phyloP scores from a whole-genome alignment of 768 basidiomycete species.

The Pisolithus microcarpus region DNA sequence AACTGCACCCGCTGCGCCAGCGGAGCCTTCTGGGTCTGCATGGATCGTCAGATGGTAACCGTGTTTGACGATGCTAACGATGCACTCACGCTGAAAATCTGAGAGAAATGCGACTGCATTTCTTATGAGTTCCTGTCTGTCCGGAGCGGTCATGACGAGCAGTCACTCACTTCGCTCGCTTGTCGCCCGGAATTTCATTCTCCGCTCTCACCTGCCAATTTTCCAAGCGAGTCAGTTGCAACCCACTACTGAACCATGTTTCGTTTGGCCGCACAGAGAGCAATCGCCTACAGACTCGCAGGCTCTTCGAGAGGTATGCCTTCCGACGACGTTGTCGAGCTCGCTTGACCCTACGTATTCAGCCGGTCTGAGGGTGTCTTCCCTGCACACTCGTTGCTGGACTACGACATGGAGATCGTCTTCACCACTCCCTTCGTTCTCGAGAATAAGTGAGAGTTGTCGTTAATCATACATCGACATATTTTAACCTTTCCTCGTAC shows the following conservation, averaged over 20 bases:
- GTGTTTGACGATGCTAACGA: not conserved
- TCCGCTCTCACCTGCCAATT: constrained; percentile 18
- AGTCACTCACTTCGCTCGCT: not conserved
- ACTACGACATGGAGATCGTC: constrained; percentile 8
- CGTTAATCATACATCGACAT: constrained; percentile 14
- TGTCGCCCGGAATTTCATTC: constrained; percentile 14
- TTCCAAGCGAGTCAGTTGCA: constrained; percentile 5
- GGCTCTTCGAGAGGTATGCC: constrained; percentile 10
- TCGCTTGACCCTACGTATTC: not conserved
- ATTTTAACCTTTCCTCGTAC: not conserved
- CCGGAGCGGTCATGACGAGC: constrained; percentile 39
- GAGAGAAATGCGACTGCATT: constrained; percentile 80
- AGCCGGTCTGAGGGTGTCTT: constrained; percentile 4
- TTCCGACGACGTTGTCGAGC: not conserved
- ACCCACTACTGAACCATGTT: constrained; percentile 19
- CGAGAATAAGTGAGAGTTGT: constrained; percentile 19
- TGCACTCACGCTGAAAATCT: constrained; percentile 66
- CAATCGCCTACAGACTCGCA: constrained; percentile 7
- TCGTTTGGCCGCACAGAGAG: constrained; percentile 22
- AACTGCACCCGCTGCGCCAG: constrained; percentile 85
- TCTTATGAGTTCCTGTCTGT: constrained; percentile 66
- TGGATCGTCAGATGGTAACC: constrained; percentile 4
- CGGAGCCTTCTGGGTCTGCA: constrained; percentile 68
- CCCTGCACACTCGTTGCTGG: constrained; percentile 11
- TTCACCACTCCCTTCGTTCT: constrained; percentile 2